These are phyloP conservation scores for Tympanopsis confertula DNA, from an alignment of 2,329 filamentous ascomycete genomes.

Conservation along the genomic window DNA sequence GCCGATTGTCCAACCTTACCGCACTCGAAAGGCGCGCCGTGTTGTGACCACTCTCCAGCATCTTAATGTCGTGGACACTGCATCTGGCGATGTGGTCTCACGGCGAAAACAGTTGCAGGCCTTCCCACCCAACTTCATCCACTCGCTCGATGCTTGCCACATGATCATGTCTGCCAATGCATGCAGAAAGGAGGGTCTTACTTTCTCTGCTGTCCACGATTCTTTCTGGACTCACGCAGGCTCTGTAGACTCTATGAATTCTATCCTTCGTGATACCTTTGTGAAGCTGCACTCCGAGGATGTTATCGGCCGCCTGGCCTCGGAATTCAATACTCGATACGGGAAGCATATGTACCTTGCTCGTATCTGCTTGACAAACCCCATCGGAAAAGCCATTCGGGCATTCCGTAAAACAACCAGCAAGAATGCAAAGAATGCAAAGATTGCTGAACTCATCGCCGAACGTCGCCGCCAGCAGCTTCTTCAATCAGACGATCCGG, in stretches of 20 bases:
- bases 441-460: conserved; percentile 50
- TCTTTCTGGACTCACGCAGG: conserved; percentile 97
- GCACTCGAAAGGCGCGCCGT: conserved; percentile 44
- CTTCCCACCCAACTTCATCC: conserved; percentile 96
- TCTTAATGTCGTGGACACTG: conserved; percentile 56
- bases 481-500: conserved; percentile 56
- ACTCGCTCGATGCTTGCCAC: conserved; percentile 94
- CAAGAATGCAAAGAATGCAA: conserved; percentile 21
- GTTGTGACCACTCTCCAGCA: conserved; percentile 68
- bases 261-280: conserved; percentile 77
- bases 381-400: conserved; percentile 29
- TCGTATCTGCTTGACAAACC: conserved; percentile 32
- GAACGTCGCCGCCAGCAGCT: conserved; percentile 62
- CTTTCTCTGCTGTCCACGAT: conserved; percentile 91
- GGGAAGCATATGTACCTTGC: conserved; percentile 67
- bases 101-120: conserved; percentile 86
- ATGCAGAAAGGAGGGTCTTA: conserved; percentile 65
- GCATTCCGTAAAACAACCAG: conserved; percentile 22
- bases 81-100: conserved; percentile 62
- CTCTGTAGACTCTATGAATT: conserved; percentile 74
- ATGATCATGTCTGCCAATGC: conserved; percentile 88
- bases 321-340: conserved; percentile 75
- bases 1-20: conserved; percentile 91
- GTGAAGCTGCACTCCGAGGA: conserved; percentile 86
- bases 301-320: conserved; percentile 66